Evolutionary conservation across 2,329 filamentous ascomycete genomes (phyloP).

Genomic region (Arthrobotrys musiformis): DNA sequence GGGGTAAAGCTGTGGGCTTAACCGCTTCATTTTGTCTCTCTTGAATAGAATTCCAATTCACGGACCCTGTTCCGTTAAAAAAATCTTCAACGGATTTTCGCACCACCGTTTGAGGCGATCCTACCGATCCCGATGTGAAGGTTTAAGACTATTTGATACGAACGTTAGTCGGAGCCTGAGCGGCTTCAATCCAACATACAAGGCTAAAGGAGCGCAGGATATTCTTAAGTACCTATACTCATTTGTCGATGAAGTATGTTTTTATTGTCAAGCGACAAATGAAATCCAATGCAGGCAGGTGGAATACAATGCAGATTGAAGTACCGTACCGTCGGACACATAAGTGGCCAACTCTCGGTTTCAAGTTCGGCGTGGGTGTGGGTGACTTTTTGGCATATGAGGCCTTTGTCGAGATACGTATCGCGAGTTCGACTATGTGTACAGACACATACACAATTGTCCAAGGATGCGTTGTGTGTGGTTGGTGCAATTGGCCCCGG

Average conservation of each 20-base stretch:
- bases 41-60: background rate
- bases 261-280: background rate
- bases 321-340: background rate
- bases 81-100: background rate
- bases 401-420: constrained; percentile 1
- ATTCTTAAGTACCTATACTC: background rate
- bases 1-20: background rate
- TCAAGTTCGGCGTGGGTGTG: background rate
- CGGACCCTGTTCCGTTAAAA: background rate
- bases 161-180: background rate
- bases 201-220: background rate
- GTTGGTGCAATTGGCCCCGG: constrained; percentile 4
- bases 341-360: background rate
- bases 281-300: background rate
- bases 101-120: background rate
- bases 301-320: background rate
- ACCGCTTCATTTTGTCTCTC: background rate
- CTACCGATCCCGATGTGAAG: background rate
- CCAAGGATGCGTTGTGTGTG: constrained; percentile 15
- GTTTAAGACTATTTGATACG: background rate
- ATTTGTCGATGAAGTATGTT: background rate
- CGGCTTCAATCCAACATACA: background rate
- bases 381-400: background rate
- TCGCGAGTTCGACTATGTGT: background rate
- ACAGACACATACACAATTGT: no score